phyloP scores from a whole-genome alignment of 1,284 basidiomycete species.

The Coniophora puteana region DNA sequence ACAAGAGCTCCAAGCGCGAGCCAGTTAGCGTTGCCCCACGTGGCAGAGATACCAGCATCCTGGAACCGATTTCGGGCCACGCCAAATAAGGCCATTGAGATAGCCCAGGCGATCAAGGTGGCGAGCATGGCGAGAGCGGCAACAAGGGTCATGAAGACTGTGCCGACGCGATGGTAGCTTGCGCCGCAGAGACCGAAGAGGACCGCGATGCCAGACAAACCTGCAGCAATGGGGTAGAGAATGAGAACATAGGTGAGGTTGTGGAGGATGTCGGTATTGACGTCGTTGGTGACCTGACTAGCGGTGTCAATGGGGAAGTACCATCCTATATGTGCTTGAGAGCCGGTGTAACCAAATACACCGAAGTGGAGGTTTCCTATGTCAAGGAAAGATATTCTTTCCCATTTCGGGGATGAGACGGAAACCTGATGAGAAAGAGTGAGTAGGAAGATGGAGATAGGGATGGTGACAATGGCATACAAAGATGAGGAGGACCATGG shows the following conservation, averaged over 20 bases:
- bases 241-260: constrained; percentile 72
- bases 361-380: constrained; percentile 58
- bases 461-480: constrained; percentile 33
- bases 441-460: background rate
- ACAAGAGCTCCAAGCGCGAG: constrained; percentile 70
- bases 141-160: constrained; percentile 71
- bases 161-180: constrained; percentile 61
- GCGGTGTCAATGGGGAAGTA: constrained; percentile 37
- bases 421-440: constrained; percentile 38
- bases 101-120: constrained; percentile 65
- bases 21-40: constrained; percentile 77
- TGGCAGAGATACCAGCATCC: constrained; percentile 45
- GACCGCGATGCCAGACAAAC: constrained; percentile 66
- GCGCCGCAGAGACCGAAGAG: constrained; percentile 69
- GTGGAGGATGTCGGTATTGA: constrained; percentile 54
- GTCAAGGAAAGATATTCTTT: constrained; percentile 63
- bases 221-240: constrained; percentile 76
- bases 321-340: constrained; percentile 51
- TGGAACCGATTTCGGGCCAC: constrained; percentile 59
- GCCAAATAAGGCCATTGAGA: constrained; percentile 80
- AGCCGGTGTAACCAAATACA: constrained; percentile 75
- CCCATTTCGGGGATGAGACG: constrained; percentile 71
- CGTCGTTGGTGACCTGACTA: too few relatives aligned
- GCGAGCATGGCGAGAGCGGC: constrained; percentile 60
- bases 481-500: constrained; percentile 64